Conservation (phyloP, 768 basidiomycete genomes). For the Peribolospora baueri region DNA sequence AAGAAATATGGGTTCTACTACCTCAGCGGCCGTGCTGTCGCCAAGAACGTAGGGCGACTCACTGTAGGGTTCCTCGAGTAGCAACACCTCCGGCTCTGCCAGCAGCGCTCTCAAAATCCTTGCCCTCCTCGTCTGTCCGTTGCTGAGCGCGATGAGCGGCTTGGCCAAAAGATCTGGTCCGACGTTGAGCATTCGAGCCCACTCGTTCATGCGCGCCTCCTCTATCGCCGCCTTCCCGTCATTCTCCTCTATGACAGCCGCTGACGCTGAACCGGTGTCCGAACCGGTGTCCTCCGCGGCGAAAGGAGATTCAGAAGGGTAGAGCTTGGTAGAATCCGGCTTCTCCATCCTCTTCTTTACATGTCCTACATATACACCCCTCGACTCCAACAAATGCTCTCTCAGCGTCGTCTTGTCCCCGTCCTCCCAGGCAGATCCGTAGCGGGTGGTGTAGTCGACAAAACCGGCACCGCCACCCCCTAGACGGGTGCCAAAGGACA, state of each 20-base stretch:
- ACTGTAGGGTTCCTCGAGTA: slow-evolving; percentile 88
- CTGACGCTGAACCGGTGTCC: too few relatives aligned
- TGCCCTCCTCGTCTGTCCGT: slow-evolving; percentile 74
- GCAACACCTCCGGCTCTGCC: slow-evolving; percentile 39
- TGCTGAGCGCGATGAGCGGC: slow-evolving; percentile 61
- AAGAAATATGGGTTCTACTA: not conserved
- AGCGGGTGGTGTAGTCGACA: slow-evolving; percentile 78
- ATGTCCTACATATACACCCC: not conserved
- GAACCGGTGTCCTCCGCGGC: too few relatives aligned
- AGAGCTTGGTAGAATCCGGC: slow-evolving; percentile 10
- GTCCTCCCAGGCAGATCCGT: slow-evolving; percentile 57
- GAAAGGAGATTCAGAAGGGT: too few relatives aligned
- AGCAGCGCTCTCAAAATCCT: slow-evolving; percentile 57
- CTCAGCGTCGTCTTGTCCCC: slow-evolving; percentile 56
- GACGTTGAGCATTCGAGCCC: slow-evolving; percentile 37
- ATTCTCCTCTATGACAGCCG: not conserved
- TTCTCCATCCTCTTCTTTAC: not conserved
- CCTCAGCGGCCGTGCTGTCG: too few relatives aligned
- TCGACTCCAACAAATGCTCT: slow-evolving; percentile 36
- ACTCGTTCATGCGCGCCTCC: slow-evolving; percentile 25
- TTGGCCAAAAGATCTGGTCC: slow-evolving; percentile 44
- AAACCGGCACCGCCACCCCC: slow-evolving; percentile 38
- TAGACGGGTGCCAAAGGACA: slow-evolving; percentile 12
- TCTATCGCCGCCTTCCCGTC: not conserved
- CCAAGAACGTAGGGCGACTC: too few relatives aligned